Evolutionary conservation across 2,329 filamentous ascomycete species (phyloP).

Genomic region (Alternaria brassicae): DNA sequence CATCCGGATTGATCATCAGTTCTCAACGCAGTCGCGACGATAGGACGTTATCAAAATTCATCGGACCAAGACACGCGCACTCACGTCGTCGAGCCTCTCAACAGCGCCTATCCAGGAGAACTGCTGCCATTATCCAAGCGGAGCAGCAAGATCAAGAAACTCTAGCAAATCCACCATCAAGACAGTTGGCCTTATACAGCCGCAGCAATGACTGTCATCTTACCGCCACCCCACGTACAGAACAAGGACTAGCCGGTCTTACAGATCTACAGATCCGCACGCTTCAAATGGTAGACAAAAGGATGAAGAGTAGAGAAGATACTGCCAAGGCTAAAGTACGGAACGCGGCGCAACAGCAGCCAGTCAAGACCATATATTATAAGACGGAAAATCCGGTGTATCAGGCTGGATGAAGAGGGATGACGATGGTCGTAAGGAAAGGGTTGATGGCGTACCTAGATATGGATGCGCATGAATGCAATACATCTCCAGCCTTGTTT

Average conservation of each 20-base stretch:
- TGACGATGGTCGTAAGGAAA: no score
- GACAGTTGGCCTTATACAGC: neutral
- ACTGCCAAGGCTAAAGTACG: neutral
- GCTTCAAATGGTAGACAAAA: constrained; percentile 4
- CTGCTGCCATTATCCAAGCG: neutral
- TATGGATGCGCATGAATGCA: no score
- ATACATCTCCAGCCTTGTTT: no score
- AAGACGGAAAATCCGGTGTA: constrained; percentile 14
- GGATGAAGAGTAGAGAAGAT: constrained; percentile 2
- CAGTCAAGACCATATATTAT: constrained; percentile 5
- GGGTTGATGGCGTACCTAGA: neutral
- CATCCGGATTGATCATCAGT: neutral
- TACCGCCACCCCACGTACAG: neutral
- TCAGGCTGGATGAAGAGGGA: constrained; percentile 2
- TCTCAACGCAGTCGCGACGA: neutral
- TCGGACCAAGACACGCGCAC: neutral
- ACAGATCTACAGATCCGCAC: neutral
- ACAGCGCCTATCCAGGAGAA: neutral
- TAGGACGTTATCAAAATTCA: neutral
- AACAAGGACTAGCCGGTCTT: neutral
- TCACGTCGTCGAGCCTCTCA: neutral
- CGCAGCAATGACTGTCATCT: neutral
- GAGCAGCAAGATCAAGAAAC: neutral
- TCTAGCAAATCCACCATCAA: neutral
- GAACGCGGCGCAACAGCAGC: constrained; percentile 1